Evolutionary conservation across 495 filamentous ascomycete genomes (phyloP).

Genomic region (Apiosordaria backusii): DNA sequence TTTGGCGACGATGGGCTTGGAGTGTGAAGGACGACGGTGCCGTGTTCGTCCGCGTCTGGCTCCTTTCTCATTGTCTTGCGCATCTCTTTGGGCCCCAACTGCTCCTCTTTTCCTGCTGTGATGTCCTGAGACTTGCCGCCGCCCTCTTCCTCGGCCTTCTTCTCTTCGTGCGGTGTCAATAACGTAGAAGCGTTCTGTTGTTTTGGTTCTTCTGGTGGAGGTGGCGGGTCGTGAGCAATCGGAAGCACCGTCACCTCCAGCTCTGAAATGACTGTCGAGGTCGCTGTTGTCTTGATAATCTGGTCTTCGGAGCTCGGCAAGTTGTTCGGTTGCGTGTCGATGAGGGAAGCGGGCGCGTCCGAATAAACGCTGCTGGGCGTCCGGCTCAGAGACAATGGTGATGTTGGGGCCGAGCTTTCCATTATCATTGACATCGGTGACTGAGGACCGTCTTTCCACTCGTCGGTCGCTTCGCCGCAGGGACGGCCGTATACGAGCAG

Average conservation of each 20-base stretch:
- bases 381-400: constrained; percentile 12
- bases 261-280: not conserved
- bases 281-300: constrained; percentile 18
- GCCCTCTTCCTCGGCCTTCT: constrained; percentile 1
- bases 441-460: constrained; percentile 9
- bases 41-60: not conserved
- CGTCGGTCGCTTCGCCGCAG: constrained; percentile 22
- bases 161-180: constrained; percentile 11
- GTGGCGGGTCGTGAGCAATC: not conserved
- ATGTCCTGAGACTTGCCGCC: not conserved
- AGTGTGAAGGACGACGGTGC: not conserved
- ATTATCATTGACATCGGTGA: constrained; percentile 6
- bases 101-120: not conserved
- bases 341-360: constrained; percentile 32
- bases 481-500: constrained; percentile 8
- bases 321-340: constrained; percentile 30
- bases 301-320: constrained; percentile 34
- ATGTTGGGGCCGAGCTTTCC: constrained; percentile 17
- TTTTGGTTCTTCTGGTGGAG: constrained; percentile 13
- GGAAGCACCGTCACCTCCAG: not conserved
- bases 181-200: constrained; percentile 31
- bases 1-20: constrained; percentile 18
- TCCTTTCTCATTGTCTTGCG: constrained; percentile 29
- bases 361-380: constrained; percentile 23
- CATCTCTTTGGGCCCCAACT: constrained; percentile 16